Evolutionary conservation across 1,284 basidiomycete species (phyloP), one percentile per base, ranked within the genome.

Genomic region (Mycena citricolor): DNA sequence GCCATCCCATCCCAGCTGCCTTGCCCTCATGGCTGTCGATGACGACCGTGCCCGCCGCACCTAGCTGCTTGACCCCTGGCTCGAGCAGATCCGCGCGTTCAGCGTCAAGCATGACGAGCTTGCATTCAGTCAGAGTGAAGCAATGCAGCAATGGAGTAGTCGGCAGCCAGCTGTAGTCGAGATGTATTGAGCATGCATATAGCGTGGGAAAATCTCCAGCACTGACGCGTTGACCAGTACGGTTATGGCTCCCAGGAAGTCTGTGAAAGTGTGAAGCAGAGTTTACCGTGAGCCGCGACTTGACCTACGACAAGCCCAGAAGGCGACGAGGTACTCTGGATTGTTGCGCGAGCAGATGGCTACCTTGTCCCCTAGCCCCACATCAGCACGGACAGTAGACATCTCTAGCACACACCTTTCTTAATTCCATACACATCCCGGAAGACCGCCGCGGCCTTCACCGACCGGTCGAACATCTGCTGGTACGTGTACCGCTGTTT

Each of bases 261-360:
- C 68, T 71, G 33, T 23, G 19, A 11, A 33, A 32, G 29, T 31
- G n/a, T n/a, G n/a, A n/a, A n/a, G n/a, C n/a, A 17, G 17, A 44
- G 21, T 28, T 35, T 29, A 24, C 33, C 13, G 3, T 25, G 36
- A 24, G 8, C 21, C n/a, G n/a, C n/a, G 30, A 16, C 48, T 33
- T 29, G 6, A 65, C 67, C 57, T 39, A 70, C 67, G 74, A 54
- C 69, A 71, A 3, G 79, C 81, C 73, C 74, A 83, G 51, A 77
- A 83, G 14, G 71, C 61, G 26, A 73, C 65, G 31, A 81, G 41
- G 51, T 71, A 77, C 43, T 77, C 71, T 2, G 74, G 77, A 51
- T 72, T 73, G 58, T 86, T 86, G 32, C 82, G 71, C 41, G 73
- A 73, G 39, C 76, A 73, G 24, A 86, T 75, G 1, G 70, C 79